A percentile compares a stretch with the other conserved stretches of the same genome.
Evolutionary conservation across 176 grass and related monocot genomes (phyloP).

Genomic region (Tillandsia fasciculata): DNA sequence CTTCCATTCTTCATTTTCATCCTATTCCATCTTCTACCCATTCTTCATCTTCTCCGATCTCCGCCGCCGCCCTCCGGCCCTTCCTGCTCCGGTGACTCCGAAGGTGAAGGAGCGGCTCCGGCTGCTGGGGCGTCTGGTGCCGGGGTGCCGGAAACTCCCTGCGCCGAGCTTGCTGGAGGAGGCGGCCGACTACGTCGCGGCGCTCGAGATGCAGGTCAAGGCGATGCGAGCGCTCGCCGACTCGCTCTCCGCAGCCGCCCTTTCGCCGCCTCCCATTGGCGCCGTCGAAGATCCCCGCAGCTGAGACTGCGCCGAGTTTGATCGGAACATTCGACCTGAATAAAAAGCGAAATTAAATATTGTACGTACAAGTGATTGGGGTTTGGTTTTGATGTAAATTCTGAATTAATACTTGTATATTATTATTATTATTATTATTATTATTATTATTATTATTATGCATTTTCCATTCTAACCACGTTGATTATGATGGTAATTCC

Average conservation of each 20-base stretch:
- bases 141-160: slow-evolving; percentile 75
- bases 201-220: slow-evolving; percentile 95
- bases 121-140: slow-evolving; percentile 68
- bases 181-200: slow-evolving; percentile 76
- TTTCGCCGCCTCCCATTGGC: slow-evolving; percentile 21
- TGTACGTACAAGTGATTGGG: background rate
- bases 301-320: too few species aligned
- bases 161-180: slow-evolving; percentile 78
- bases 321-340: background rate
- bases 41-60: too few species aligned
- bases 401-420: too few species aligned
- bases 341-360: background rate
- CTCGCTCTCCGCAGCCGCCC: slow-evolving; percentile 48
- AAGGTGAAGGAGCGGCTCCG: slow-evolving; percentile 73
- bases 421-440: too few species aligned
- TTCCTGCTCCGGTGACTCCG: background rate
- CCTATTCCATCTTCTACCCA: too few species aligned
- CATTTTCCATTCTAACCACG: too few species aligned
- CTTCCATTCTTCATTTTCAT: too few species aligned
- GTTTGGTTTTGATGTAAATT: too few species aligned
- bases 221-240: slow-evolving; percentile 75
- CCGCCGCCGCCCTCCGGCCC: background rate
- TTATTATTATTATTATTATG: too few species aligned
- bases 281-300: background rate
- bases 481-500: too few species aligned